Evolutionary conservation across 2,329 filamentous ascomycete genomes (phyloP), one percentile per base, ranked within the genome.

Genomic region (Phoma sp.): DNA sequence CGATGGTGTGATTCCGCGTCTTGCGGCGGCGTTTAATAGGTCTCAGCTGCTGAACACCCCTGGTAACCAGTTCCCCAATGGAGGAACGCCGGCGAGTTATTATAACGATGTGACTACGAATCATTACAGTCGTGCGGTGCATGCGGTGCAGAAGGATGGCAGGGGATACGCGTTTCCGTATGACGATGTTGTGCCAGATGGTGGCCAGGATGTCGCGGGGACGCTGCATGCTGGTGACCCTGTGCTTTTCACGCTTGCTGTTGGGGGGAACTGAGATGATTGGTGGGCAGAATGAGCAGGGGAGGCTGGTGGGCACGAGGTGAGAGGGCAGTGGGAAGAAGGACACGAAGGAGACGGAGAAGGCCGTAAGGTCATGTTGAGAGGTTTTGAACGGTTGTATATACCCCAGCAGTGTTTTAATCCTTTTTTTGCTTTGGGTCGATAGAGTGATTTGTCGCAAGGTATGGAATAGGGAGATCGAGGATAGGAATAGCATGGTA

Each of bases 21-120:
- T 95, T 11, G 83, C 88, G 0, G 90, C 90, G 1, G 89, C 88
- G 0, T 84, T 93, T 66, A 91, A 93, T 74, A 82, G 90, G 22
- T 86, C 83, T 30, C 93, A 88, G 9, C 74, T 95, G 56, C 67
- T 95, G 5, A 71, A 65, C 36, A 61, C 73, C 7, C 57, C 59
- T 0, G 56, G 58, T 9, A 72, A 76, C 10, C 65, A 58, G 67
- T 79, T 65, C 70, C 79, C 47, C 57, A 76, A 71, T 49, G 70
- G 68, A 24, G 67, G 64, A n/a, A 58, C 22, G 65, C 68, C 7
- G 49, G 51, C 5, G 51, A 62, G 29, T 18, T 77, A 76, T 47
- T 76, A 77, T 53, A 64, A 64, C 38, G 66, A 77, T 53, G 44
- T 55, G 9, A 68, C 64, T 1, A 81, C 79, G 11, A 81, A 81